Percentiles rank a stretch among this genome's conserved stretches.
phyloP scores from a whole-genome alignment of 352 stramenopile genomes.

The Phytophthora syringae region DNA sequence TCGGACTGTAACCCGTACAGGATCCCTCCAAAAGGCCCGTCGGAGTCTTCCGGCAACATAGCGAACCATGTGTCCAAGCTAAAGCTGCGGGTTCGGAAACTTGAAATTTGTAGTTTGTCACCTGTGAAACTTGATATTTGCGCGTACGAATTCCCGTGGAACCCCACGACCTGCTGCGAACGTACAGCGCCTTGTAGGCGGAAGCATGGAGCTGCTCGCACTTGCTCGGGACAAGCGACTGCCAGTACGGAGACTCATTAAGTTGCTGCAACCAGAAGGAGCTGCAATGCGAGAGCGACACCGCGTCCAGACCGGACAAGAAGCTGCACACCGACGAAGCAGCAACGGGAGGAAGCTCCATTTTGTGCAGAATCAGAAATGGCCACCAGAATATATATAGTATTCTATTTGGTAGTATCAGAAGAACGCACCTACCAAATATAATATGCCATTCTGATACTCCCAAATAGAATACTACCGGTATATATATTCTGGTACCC shows the following conservation, averaged over 20 bases:
- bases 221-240: not conserved
- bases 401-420: no score
- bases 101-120: not conserved
- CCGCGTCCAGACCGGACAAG: constrained; percentile 16
- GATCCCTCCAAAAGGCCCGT: constrained; percentile 25
- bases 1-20: constrained; percentile 37
- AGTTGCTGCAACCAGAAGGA: constrained; percentile 8
- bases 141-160: not conserved
- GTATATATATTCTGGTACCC: constrained; percentile 89
- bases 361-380: not conserved
- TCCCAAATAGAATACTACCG: no score
- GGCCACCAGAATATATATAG: not conserved
- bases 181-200: constrained; percentile 9
- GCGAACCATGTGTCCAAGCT: constrained; percentile 38
- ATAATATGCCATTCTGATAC: no score
- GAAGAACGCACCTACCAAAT: no score
- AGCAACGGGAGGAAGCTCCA: not conserved
- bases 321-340: constrained; percentile 11
- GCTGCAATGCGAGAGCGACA: constrained; percentile 26
- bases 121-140: not conserved
- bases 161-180: constrained; percentile 8
- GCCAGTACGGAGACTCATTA: constrained; percentile 2
- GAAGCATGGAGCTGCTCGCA: not conserved
- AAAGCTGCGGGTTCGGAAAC: constrained; percentile 8
- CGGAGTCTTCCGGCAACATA: constrained; percentile 16